Conservation (phyloP, 192 early-diverging fungal species). For the Gryganskiella cystojenkinii region DNA sequence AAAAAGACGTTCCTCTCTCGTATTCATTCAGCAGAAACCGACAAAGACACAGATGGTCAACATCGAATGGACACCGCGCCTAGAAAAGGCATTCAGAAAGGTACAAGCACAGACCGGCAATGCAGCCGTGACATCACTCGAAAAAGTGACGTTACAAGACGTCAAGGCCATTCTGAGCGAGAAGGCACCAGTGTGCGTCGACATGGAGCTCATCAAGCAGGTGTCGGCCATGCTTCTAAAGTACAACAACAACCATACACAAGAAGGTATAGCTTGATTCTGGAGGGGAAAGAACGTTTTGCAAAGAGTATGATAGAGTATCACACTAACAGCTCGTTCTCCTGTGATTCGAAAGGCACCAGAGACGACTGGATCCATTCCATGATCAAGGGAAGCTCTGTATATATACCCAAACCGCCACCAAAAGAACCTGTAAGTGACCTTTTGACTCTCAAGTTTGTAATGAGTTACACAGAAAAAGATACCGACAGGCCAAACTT, state of each 20-base stretch:
- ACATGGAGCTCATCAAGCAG: slow-evolving; percentile 25
- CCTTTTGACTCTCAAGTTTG: too few species aligned
- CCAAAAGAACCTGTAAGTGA: slow-evolving; percentile 36
- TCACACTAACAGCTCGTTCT: not conserved
- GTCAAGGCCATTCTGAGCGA: slow-evolving; percentile 1
- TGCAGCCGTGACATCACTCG: not conserved
- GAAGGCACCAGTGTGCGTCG: slow-evolving; percentile 3
- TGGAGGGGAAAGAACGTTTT: not conserved
- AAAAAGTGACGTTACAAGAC: slow-evolving; percentile 7
- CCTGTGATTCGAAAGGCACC: not conserved
- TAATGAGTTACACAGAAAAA: not conserved
- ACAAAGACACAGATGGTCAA: too few species aligned
- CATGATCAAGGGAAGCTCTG: slow-evolving; percentile 38
- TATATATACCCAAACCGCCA: slow-evolving; percentile 32
- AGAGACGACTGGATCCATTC: slow-evolving; percentile 36
- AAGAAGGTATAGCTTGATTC: not conserved
- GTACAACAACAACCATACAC: not conserved
- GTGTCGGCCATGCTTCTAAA: slow-evolving; percentile 31
- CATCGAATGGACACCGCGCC: slow-evolving; percentile 44
- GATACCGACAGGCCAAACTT: not conserved
- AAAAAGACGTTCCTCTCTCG: too few species aligned
- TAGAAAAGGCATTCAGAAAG: slow-evolving; percentile 39
- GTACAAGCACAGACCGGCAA: not conserved
- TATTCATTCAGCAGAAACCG: too few species aligned
- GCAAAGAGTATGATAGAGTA: not conserved